Base-by-base conservation (phyloP, 805 yeast species). In the Wickerhamomyces queroliae region DNA sequence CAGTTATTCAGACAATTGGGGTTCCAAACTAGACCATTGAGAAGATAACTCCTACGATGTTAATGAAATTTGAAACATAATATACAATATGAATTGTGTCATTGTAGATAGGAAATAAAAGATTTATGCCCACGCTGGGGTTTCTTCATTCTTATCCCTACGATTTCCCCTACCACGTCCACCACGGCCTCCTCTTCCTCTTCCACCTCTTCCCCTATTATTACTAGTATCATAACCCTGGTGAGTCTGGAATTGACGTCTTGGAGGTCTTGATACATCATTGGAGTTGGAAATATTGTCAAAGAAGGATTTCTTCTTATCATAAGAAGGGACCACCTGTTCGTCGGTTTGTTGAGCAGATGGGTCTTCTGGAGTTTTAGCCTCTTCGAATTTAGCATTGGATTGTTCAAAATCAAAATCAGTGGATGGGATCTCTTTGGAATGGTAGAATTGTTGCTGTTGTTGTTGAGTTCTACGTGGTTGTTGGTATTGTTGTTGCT, bases 231-330 rank as follows among this genome's bases (percentile, higher is more conserved):
- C 10, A 32, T 21, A 30, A n/a, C 26, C 32, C 25, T 49, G 45
- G 37, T 50, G 46, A 40, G 41, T 35, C 47, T 41, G 21, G 33
- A 35, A 21, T 39, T 33, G 26, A 45, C 46, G 20, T 69, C 56
- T 25, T 55, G 47, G 48, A 15, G 66, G 65, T 38, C 67, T 57
- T 24, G 58, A 55, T 36, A 71, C 71, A 38, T 72, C 74, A 28
- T 80, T 62, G 4, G 88, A 80, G 10, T 88, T 76, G 10, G 95
- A 83, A 41, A 91, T 76, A 45, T 75, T 77, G 62, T 93, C 98
- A 55, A 91, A 91, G 61, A 93, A 91, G 2, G 97, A 89, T 12
- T 88, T 76, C 53, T 75, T 74, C 60, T 81, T 88, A 65, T 89
- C 76, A 66, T 93, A 93, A 22, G 70, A 75, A 17, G 61, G 54